Evolutionary conservation across 768 basidiomycete species (phyloP), one percentile per base, ranked within the genome.

Genomic region (Serendipita sp.): DNA sequence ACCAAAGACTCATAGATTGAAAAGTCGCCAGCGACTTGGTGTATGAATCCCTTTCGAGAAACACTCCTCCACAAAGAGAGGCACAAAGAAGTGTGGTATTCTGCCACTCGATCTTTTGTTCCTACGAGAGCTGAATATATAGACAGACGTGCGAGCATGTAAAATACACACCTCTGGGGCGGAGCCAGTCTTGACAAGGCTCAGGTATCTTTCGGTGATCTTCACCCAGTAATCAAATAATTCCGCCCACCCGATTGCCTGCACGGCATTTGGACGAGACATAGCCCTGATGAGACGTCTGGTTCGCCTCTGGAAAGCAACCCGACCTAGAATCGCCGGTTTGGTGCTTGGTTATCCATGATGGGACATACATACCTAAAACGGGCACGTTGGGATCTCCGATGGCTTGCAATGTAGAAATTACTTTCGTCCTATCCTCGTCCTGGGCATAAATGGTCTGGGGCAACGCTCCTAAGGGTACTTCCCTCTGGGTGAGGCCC

Each of bases 201-300:
- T 18, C 18, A 51, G 48, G n/a, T 51, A 51, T 7, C 30, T 7
- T n/a, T 51, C 48, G 8, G 48, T 58, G 30, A 54, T 54, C 15
- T 35, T 60, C 0, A 62, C 38, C 88, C 89, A 92, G 56, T 88
- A 78, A 76, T 80, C 85, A 72, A 86, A 91, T 66, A 83, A 86
- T 70, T 92, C 90, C 67, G 86, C 79, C 90, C 90, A 93, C 2
- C 89, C 85, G 0, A 86, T 87, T 24, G 87, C 76, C 63, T 89
- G 83, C n/a, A 83, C 79, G 1, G 83, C 80, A 35, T 81, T 80
- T 13, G 86, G 83, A 34, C 80, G 81, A 1, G 83, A 79, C 53
- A 89, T 78, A 63, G 82, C 71, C 3, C 87, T 81, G 62, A 91
- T 72, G 30, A 89, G 75, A 72, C 84, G 86, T 15, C 91, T 79